These are phyloP conservation scores for Fusarium domesticum DNA, from an alignment of 2,329 filamentous ascomycete species.

Conservation along the genomic window DNA sequence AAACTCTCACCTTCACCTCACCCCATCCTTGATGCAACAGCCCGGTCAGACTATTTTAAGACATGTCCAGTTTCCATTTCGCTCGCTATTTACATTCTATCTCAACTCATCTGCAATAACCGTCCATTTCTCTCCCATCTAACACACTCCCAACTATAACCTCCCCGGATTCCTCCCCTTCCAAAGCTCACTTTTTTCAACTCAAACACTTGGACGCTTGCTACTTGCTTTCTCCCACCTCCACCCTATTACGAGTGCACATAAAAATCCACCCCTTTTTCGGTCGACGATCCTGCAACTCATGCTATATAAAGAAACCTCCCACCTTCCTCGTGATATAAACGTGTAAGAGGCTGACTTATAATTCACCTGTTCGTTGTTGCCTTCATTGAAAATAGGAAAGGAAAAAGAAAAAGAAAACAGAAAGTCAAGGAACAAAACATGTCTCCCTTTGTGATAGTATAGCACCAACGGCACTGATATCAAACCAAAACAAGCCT, in stretches of 20 bases:
- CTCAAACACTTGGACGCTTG: too few species aligned
- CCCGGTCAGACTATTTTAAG: conserved; percentile 1
- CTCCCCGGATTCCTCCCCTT: neutral
- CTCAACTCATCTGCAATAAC: conserved; percentile 7
- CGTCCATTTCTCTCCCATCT: neutral
- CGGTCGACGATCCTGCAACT: too few species aligned
- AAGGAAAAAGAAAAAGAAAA: conserved; percentile 1
- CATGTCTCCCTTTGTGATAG: neutral
- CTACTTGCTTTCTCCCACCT: too few species aligned
- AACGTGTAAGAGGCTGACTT: conserved; percentile 12
- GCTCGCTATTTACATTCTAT: conserved; percentile 27
- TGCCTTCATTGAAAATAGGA: conserved; percentile 4
- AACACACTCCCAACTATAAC: neutral
- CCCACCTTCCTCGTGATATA: conserved; percentile 29
- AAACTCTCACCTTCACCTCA: neutral
- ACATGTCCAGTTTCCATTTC: conserved; percentile 16
- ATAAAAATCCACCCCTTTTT: conserved; percentile 2
- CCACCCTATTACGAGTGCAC: too few species aligned
- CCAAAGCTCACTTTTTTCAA: too few species aligned
- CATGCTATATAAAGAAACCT: conserved; percentile 9
- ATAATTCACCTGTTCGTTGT: conserved; percentile 3
- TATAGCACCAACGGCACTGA: neutral
- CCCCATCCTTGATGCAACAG: neutral
- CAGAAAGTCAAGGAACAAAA: conserved; percentile 1
- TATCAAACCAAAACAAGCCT: neutral